Conservation (phyloP, 2,329 filamentous ascomycete species). For the Penicillium sumatraense region DNA sequence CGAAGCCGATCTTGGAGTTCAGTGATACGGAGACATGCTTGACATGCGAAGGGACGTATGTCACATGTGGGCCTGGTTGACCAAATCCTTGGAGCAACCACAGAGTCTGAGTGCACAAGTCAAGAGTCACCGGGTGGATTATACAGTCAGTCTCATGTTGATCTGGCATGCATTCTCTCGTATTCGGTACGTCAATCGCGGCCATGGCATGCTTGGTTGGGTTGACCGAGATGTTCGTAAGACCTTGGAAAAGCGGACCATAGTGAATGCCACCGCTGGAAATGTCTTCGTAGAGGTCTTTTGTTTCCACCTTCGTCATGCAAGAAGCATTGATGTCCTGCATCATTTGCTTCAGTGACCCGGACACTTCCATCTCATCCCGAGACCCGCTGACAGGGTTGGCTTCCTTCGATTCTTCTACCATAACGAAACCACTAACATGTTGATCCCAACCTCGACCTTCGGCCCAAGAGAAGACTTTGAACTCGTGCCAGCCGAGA, state of each 20-base stretch:
- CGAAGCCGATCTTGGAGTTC: slow-evolving; percentile 7
- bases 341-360: not conserved
- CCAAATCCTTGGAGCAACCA: slow-evolving; percentile 23
- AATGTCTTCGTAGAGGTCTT: slow-evolving; percentile 20
- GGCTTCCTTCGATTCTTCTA: slow-evolving; percentile 20
- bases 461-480: slow-evolving; percentile 29
- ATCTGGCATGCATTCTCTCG: slow-evolving; percentile 20
- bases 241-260: slow-evolving; percentile 20
- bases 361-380: not conserved
- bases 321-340: slow-evolving; percentile 14
- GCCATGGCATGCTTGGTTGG: slow-evolving; percentile 12
- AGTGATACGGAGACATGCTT: slow-evolving; percentile 19
- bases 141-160: slow-evolving; percentile 17
- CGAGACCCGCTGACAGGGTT: slow-evolving; percentile 24
- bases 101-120: slow-evolving; percentile 23
- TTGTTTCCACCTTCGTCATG: slow-evolving; percentile 7
- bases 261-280: slow-evolving; percentile 19
- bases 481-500: slow-evolving; percentile 31
- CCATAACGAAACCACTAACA: slow-evolving; percentile 26
- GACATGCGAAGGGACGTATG: slow-evolving; percentile 22
- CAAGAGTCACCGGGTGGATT: slow-evolving; percentile 23
- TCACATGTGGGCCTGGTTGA: slow-evolving; percentile 13
- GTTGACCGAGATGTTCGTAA: slow-evolving; percentile 15
- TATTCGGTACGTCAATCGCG: slow-evolving; percentile 19
- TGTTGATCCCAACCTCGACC: slow-evolving; percentile 29